These are phyloP conservation scores for Bimuria novae-zelandiae DNA, from an alignment of 2,329 filamentous ascomycete species.

Conservation along the genomic window DNA sequence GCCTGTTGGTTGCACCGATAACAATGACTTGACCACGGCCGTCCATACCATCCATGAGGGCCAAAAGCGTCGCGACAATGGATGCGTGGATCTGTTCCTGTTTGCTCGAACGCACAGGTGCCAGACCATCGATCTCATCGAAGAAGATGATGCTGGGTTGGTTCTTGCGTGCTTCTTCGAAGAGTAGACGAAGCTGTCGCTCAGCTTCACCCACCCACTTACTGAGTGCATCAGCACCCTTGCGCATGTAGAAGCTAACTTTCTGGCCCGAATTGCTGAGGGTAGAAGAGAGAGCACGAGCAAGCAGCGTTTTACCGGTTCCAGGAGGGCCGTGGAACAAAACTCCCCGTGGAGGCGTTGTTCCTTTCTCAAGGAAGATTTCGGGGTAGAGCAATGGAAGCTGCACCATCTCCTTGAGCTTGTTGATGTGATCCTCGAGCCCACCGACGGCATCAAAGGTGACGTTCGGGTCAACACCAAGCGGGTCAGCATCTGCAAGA, in stretches of 20 bases:
- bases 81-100: constrained; percentile 99
- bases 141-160: constrained; percentile 99
- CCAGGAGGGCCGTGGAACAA: constrained; percentile 96
- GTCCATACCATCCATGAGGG: constrained; percentile 57
- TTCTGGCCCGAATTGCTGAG: constrained; percentile 88
- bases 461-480: constrained; percentile 90
- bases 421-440: constrained; percentile 89
- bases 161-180: constrained; percentile 92
- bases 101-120: constrained; percentile 94
- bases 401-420: constrained; percentile 98
- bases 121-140: constrained; percentile 96
- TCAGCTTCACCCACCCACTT: constrained; percentile 99
- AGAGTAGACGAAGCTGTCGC: constrained; percentile 87
- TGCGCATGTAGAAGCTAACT: constrained; percentile 99
- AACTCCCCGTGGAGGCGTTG: constrained; percentile 92
- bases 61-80: constrained; percentile 65
- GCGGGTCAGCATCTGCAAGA: constrained; percentile 88
- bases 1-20: constrained; percentile 96
- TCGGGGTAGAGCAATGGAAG: constrained; percentile 93
- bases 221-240: constrained; percentile 94
- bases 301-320: constrained; percentile 96
- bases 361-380: constrained; percentile 86
- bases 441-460: constrained; percentile 95
- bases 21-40: constrained; percentile 83
- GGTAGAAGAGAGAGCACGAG: constrained; percentile 87